Conservation (phyloP, 2,329 filamentous ascomycete species). For the Phyllosticta citriasiana region DNA sequence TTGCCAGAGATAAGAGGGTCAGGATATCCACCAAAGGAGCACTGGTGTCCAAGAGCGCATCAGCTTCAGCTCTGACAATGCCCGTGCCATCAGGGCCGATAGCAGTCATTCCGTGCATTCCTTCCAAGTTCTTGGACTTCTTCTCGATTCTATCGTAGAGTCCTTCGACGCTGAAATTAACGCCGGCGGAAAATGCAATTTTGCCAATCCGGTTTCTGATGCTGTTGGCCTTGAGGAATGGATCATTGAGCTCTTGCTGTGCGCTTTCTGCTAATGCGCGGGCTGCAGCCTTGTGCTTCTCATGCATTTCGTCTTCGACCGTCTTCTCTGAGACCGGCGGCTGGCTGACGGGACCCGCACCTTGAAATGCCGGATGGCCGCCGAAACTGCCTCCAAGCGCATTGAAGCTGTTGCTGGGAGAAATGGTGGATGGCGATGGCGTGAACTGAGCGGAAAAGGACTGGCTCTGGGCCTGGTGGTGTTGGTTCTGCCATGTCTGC, state of each 20-base stretch:
- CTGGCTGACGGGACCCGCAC: conserved; percentile 37
- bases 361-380: conserved; percentile 28
- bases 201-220: conserved; percentile 47
- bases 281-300: conserved; percentile 56
- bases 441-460: conserved; percentile 28
- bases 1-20: conserved; percentile 70
- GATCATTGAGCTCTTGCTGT: conserved; percentile 61
- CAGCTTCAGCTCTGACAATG: conserved; percentile 43
- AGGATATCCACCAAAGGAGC: conserved; percentile 72
- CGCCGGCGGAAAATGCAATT: conserved; percentile 48
- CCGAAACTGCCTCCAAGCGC: conserved; percentile 30
- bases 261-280: conserved; percentile 49
- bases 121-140: conserved; percentile 20
- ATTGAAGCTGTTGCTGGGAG: conserved; percentile 38
- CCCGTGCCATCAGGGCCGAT: conserved; percentile 51
- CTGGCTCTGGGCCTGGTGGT: conserved; percentile 27
- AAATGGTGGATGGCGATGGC: conserved; percentile 21
- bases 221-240: conserved; percentile 58
- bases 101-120: conserved; percentile 15
- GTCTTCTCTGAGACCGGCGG: conserved; percentile 54
- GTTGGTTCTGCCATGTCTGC: conserved; percentile 48
- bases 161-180: conserved; percentile 50
- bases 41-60: conserved; percentile 60
- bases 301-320: conserved; percentile 54
- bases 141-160: conserved; percentile 30